Conservation (phyloP, 2,329 filamentous ascomycete species). For the Fusarium pseudoanthophilum region DNA sequence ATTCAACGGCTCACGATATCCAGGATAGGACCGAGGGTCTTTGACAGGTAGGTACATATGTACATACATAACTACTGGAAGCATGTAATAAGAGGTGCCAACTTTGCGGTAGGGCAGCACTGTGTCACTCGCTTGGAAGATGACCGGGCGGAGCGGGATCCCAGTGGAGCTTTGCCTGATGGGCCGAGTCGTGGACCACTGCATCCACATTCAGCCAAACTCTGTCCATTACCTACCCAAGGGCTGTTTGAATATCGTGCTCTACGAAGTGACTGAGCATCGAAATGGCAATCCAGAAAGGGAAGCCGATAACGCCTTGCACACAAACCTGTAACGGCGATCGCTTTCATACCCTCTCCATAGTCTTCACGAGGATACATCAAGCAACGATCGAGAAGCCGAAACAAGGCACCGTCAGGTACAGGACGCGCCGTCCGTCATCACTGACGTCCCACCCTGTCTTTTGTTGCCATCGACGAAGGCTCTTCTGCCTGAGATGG, state of each 20-base stretch:
- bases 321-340: slow-evolving; percentile 29
- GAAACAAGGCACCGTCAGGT: slow-evolving; percentile 34
- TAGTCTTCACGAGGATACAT: slow-evolving; percentile 5
- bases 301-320: slow-evolving; percentile 26
- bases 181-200: slow-evolving; percentile 32
- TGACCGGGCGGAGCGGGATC: slow-evolving; percentile 26
- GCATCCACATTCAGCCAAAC: slow-evolving; percentile 20
- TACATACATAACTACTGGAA: not conserved
- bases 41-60: not conserved
- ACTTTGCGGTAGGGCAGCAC: slow-evolving; percentile 34
- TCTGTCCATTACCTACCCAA: slow-evolving; percentile 8
- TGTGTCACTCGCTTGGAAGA: slow-evolving; percentile 36
- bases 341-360: slow-evolving; percentile 18
- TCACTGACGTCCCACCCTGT: slow-evolving; percentile 37
- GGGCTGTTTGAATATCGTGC: slow-evolving; percentile 10
- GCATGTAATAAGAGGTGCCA: not conserved
- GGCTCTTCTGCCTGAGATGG: slow-evolving; percentile 25
- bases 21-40: slow-evolving; percentile 29
- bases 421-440: slow-evolving; percentile 33
- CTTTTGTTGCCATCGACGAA: slow-evolving; percentile 13
- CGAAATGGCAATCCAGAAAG: slow-evolving; percentile 28
- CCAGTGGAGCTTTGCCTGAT: slow-evolving; percentile 23
- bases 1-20: slow-evolving; percentile 38
- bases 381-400: slow-evolving; percentile 21
- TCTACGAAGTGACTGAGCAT: slow-evolving; percentile 7